Base-by-base conservation (phyloP, 2,329 filamentous ascomycete genomes). In the Alternaria sp. region DNA sequence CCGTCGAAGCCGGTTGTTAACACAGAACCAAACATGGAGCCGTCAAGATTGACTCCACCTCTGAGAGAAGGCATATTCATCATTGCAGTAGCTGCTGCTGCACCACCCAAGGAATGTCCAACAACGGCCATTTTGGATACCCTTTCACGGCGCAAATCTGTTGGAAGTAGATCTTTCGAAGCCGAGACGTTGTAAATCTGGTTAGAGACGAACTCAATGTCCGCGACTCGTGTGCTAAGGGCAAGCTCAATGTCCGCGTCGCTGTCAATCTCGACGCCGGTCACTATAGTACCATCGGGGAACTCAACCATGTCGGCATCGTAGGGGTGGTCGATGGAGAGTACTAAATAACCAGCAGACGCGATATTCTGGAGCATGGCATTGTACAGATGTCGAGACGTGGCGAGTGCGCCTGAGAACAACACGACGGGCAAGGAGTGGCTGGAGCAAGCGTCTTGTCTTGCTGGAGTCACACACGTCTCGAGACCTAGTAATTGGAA, bases 261-360 rank as follows among this genome's bases (percentile, higher is more conserved):
- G 56, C 57, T 71, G 28, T 61, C 64, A 49, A 73, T 73, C 47
- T 64, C 64, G 12, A 68, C 54, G 1, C 78, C 72, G 12, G 52
- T 48, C 26, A 73, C 41, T 32, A 79, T 57, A 1, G 74, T 73
- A 3, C 71, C 83, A 55, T 84, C 72, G 0, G 82, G 80, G n/a
- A 83, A 85, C 60, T 85, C 81, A n/a, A 87, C 80, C 9, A 83
- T 68, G 1, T 73, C 64, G 0, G 81, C 76, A 39, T 86, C 84
- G 57, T 82, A 84, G 0, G 83, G 78, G 32, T 86, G 84, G 49
- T 86, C 84, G 14, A 86, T 72, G 0, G 83, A 78, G 16, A 85
- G 68, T 4, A 86, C 81, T 0, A 80, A 64, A 52, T 81, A 84
- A 0, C 84, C 84, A 7, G 78, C 71, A 36, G 81, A 82, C 0